Evolutionary conservation across 2,329 filamentous ascomycete species (phyloP), one percentile per base, ranked within the genome.

Genomic region (Fusarium chaquense): DNA sequence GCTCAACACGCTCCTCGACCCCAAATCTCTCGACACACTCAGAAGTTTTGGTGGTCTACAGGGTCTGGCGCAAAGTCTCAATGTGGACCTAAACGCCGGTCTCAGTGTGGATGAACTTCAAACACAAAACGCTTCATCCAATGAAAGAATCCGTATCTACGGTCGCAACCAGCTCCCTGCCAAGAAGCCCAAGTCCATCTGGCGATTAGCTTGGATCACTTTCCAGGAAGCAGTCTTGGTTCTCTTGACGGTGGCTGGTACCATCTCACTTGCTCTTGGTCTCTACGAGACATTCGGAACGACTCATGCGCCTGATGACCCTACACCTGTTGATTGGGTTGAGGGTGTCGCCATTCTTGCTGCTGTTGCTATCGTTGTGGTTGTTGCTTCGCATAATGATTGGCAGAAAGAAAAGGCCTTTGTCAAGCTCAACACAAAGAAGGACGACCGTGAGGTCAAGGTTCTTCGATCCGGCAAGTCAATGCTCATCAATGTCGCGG

Each of bases 381-480:
- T 65, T 24, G 62, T 65, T 36, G 62, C 62, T 3, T 65, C 62
- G 3, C 62, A 66, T 32, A 65, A 65, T 6, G 62, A 65, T 3
- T 65, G 62, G 62, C 62, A 65, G 15, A 65, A 65, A 0, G 62
- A 65, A 44, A 65, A 66, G 26, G 62, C 62, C 1, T 65, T 65
- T 26, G 62, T 65, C 7, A 65, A 65, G 38, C 62, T 65, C 20
- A 65, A 66, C 33, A 66, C 62, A 0, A 66, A 66, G 33, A 66
- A 66, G 12, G 62, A 67, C 16, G 63, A 66, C 38, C 45, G 63
- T 4, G 62, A 66, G n/a, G 63, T 66, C 63, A 66, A 66, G 33
- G 62, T 66, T 9, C 30, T 62, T 11, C 45, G 63, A 7, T 66
- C 63, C 1, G 63, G 63, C 4, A 66, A 62, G 12, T 62, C 63